Base-by-base conservation (phyloP, 2,329 filamentous ascomycete genomes). In the Microsporum canis region DNA sequence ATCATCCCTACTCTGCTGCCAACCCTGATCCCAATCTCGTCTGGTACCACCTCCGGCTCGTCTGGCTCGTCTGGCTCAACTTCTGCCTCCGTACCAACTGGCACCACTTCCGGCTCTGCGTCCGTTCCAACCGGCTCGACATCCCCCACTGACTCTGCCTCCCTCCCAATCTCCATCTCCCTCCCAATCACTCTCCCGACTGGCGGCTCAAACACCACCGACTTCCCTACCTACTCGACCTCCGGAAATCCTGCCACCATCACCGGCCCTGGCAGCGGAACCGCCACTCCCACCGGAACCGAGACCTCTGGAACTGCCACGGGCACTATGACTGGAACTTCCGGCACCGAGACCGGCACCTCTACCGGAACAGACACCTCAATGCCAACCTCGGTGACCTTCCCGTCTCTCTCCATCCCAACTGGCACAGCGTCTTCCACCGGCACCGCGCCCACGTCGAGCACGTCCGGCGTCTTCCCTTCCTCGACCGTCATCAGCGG, bases 381-480 rank as follows among this genome's bases (percentile, higher is more conserved):
- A 23, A 23, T 23, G 38, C 6, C 49, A 12, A 31, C 45, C 29
- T 29, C 23, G 3, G 23, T 57, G 6, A 59, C 58, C 14, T 64
- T 62, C 45, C 60, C 62, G 14, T 62, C 62, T 1, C 29, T 64
- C 12, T 57, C 49, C 53, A 29, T 57, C 10, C 60, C 60, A 17
- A 47, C 31, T 12, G 57, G 39, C 1, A 59, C 57, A 10, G 56
- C 31, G 6, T 10, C 38, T 6, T 57, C 62, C 14, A 58, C 31
- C 34, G 56, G 49, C 29, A 60, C 34, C 10, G 14, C 38, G 4
- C 34, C 55, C n/a, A 23, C 55, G 10, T 27, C 14, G 17, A 53
- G 59, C 55, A 61, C 59, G 8, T 61, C 63, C 23, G 61, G 57
- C 10, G 59, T 65, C 41, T 63, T 61, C 56, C 61, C 64, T 36